Evolutionary conservation across 257 asterid species (phyloP).

Genomic region (Lantana camara): DNA sequence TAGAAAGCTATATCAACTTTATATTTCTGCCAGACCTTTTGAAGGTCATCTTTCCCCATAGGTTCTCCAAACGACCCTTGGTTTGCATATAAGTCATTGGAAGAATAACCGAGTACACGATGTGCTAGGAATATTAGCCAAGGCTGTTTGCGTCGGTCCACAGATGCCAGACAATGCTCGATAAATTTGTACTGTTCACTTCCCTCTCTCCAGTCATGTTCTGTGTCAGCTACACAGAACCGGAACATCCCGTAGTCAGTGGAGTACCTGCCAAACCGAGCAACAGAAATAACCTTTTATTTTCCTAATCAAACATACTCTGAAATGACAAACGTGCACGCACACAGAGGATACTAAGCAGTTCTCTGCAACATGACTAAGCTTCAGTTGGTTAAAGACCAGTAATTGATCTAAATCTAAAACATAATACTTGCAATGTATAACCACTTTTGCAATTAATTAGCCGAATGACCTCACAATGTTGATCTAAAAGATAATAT

Average conservation of each 20-base stretch:
- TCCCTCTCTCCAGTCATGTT: constrained; percentile 91
- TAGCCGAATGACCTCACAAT: no score
- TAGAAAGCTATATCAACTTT: constrained; percentile 80
- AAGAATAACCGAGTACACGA: constrained; percentile 84
- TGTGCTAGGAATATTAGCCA: constrained; percentile 87
- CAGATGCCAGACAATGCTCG: constrained; percentile 77
- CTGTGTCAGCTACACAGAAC: constrained; percentile 85
- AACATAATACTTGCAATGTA: no score
- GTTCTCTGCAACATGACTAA: no score
- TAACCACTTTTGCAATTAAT: no score
- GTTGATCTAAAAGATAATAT: background rate
- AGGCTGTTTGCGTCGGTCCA: constrained; percentile 76
- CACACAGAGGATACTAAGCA: no score
- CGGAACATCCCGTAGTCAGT: constrained; percentile 93
- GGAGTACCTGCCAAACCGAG: constrained; percentile 55
- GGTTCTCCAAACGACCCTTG: constrained; percentile 83
- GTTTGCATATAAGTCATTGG: constrained; percentile 46
- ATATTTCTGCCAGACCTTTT: constrained; percentile 88
- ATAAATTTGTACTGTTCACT: constrained; percentile 77
- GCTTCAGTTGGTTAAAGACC: no score
- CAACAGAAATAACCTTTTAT: constrained; percentile 5
- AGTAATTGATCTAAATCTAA: no score
- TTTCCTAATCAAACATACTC: no score
- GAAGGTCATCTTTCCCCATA: constrained; percentile 85
- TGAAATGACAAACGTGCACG: no score